A percentile compares a stretch with the other conserved stretches of the same genome.
phyloP scores from a whole-genome alignment of 202 grass and related monocot genomes.

The Setaria italica region DNA sequence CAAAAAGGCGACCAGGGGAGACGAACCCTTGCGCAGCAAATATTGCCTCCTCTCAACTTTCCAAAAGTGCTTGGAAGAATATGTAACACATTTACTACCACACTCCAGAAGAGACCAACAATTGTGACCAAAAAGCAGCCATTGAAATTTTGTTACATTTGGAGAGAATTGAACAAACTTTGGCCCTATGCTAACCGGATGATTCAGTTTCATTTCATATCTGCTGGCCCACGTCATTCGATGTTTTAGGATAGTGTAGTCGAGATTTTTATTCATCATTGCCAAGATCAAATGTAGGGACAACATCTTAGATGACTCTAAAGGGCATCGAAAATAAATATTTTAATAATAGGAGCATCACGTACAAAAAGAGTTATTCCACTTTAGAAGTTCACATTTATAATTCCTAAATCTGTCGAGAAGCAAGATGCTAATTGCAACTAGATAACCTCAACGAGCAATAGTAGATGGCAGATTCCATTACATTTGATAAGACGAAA shows the following conservation, averaged over 20 bases:
- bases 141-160: neutral
- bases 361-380: neutral
- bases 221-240: neutral
- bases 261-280: neutral
- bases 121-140: slow-evolving; percentile 3
- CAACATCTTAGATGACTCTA: neutral
- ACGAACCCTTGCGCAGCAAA: slow-evolving; percentile 43
- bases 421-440: neutral
- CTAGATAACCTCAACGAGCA: neutral
- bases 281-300: neutral
- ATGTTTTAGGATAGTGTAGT: neutral
- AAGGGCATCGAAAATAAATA: neutral
- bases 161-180: neutral
- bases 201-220: neutral
- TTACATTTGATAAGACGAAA: neutral
- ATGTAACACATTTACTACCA: neutral
- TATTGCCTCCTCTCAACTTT: neutral
- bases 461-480: neutral
- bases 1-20: slow-evolving; percentile 37
- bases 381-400: neutral
- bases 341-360: neutral
- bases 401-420: neutral
- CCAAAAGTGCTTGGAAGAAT: slow-evolving; percentile 24
- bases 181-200: neutral
- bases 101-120: neutral